A percentile compares a stretch with the other conserved stretches of the same genome.
These are phyloP conservation scores for Nakaseomyces uthaithaninus DNA, from an alignment of 1,139 yeast genomes.

Conservation along the genomic window DNA sequence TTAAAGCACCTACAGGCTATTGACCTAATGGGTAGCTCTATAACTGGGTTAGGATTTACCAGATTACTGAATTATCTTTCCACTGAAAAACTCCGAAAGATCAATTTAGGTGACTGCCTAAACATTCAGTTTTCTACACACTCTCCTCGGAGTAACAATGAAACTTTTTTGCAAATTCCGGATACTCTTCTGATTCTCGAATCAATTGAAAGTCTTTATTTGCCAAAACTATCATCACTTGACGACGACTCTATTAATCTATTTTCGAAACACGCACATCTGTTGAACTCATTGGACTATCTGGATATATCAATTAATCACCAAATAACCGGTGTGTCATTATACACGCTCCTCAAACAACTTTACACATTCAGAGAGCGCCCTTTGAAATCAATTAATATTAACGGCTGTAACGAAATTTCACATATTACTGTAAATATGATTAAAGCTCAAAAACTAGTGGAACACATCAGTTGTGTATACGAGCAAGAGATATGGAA, in stretches of 20 bases:
- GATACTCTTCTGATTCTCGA: slow-evolving; percentile 15
- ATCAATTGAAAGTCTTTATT: slow-evolving; percentile 18
- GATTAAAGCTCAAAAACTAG: slow-evolving; percentile 19
- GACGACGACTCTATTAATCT: slow-evolving; percentile 18
- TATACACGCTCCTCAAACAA: slow-evolving; percentile 23
- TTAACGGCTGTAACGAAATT: slow-evolving; percentile 26
- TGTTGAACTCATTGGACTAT: slow-evolving; percentile 15
- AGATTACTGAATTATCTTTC: slow-evolving; percentile 15
- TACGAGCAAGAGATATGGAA: slow-evolving; percentile 28
- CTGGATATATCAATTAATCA: slow-evolving; percentile 29
- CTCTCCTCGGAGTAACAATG: slow-evolving; percentile 1
- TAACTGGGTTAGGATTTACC: slow-evolving; percentile 22
- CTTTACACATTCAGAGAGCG: slow-evolving; percentile 15
- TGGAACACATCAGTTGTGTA: slow-evolving; percentile 20
- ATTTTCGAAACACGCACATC: slow-evolving; percentile 13
- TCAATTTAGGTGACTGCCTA: slow-evolving; percentile 29
- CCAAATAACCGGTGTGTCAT: slow-evolving; percentile 27
- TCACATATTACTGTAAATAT: slow-evolving; percentile 27
- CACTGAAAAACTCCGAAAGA: slow-evolving; percentile 11
- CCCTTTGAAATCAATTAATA: slow-evolving; percentile 19
- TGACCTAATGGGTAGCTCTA: slow-evolving; percentile 29
- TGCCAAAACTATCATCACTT: slow-evolving; percentile 25
- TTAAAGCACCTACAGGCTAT: slow-evolving; percentile 16
- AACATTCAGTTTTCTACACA: slow-evolving; percentile 17
- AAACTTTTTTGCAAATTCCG: slow-evolving; percentile 10